A percentile compares a stretch with the other conserved stretches of the same genome.
Evolutionary conservation across 805 yeast species (phyloP).

Genomic region (Candida piceae): DNA sequence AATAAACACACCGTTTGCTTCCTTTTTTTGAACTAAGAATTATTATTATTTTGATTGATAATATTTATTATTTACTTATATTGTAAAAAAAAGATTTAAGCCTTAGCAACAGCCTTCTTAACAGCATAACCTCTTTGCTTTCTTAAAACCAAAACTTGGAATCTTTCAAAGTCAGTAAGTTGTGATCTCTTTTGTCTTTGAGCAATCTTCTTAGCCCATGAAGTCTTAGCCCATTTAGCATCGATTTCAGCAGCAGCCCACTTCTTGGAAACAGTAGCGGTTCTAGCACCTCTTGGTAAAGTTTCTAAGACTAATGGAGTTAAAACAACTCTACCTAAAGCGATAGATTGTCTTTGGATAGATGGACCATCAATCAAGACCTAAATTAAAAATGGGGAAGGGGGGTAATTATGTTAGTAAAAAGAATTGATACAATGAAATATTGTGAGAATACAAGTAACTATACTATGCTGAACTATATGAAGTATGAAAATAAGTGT

Average conservation of each 20-base stretch:
- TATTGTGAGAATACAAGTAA: conserved; percentile 3
- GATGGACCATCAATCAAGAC: conserved; percentile 96
- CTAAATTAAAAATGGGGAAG: conserved; percentile 30
- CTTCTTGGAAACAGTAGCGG: conserved; percentile 81
- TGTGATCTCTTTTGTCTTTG: conserved; percentile 89
- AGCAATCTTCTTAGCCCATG: conserved; percentile 99
- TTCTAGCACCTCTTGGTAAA: conserved; percentile 93
- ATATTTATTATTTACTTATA: too few species aligned
- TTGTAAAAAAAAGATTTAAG: too few species aligned
- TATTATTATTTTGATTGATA: neutral
- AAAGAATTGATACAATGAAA: neutral
- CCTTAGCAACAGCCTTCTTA: conserved; percentile 95
- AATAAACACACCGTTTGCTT: neutral
- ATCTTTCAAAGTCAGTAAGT: conserved; percentile 97
- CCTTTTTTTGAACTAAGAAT: neutral
- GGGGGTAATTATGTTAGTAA: conserved; percentile 1
- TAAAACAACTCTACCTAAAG: conserved; percentile 83
- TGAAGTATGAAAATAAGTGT: too few species aligned
- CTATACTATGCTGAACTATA: too few species aligned
- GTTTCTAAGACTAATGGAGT: conserved; percentile 84
- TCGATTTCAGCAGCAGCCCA: conserved; percentile 88
- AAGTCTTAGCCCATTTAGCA: conserved; percentile 85
- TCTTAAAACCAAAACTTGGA: conserved; percentile 96
- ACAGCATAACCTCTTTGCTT: conserved; percentile 95
- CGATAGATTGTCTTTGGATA: conserved; percentile 88